Evolutionary conservation across 306 rosid genomes (phyloP).

Genomic region (Chamaecrista fasciculata): DNA sequence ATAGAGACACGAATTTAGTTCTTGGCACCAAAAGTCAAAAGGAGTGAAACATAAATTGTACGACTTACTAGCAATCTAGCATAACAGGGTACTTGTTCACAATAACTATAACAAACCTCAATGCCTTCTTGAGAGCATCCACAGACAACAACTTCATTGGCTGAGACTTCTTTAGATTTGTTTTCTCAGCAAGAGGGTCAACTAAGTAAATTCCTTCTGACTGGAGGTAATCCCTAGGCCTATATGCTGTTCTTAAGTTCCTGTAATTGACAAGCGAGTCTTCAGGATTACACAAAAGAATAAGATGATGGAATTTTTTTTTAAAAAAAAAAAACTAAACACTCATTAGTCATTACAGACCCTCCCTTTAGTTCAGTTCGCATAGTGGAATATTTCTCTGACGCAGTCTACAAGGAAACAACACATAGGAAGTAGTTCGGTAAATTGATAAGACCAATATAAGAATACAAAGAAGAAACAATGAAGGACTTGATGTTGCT

Average conservation of each 20-base stretch:
- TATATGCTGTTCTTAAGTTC: constrained; percentile 72
- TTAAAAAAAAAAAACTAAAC: constrained; percentile 11
- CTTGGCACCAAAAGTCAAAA: neutral
- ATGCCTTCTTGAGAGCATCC: constrained; percentile 76
- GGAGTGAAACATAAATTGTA: constrained; percentile 1
- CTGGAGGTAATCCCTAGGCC: constrained; percentile 45
- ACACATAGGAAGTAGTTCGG: constrained; percentile 11
- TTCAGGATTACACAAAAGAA: neutral
- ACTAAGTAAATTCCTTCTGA: constrained; percentile 86
- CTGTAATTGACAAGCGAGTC: constrained; percentile 41
- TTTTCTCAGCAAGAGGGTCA: constrained; percentile 57
- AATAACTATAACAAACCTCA: constrained; percentile 60
- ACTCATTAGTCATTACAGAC: constrained; percentile 51
- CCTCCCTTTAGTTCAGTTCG: constrained; percentile 95
- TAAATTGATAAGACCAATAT: constrained; percentile 12
- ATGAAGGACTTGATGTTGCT: constrained; percentile 30
- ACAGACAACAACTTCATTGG: constrained; percentile 69
- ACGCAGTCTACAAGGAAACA: constrained; percentile 54
- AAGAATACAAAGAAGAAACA: constrained; percentile 24
- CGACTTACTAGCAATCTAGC: neutral
- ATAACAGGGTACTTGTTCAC: neutral
- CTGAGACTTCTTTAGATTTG: constrained; percentile 47
- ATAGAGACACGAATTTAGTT: constrained; percentile 24
- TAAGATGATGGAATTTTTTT: neutral
- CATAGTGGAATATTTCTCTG: constrained; percentile 65